Base-by-base conservation (phyloP, 306 rosid genomes). In the Casuarina equisetifolia region DNA sequence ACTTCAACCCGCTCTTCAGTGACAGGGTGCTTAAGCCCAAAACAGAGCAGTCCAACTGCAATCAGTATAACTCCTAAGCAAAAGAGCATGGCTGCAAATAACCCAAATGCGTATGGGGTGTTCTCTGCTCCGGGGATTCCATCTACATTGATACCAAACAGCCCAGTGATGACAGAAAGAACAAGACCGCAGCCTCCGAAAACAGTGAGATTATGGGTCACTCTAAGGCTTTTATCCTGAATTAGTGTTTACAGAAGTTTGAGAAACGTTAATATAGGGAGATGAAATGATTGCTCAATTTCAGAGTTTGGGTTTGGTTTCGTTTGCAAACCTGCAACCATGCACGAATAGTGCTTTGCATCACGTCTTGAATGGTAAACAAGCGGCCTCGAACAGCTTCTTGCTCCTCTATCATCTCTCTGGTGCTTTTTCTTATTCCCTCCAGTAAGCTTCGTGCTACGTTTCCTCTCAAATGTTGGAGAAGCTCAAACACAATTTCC, bases 341-440 rank as follows among this genome's bases (percentile, higher is more conserved):
- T 69, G 99, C 93, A 38, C 97, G 97, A 74, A 95, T 90, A 6
- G 78, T 92, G 86, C 99, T 92, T 84, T 92, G 97, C 97, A 91
- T 90, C 67, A 95, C 99, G 78, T 95, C 97, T 85, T 95, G 97
- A 85, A 95, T 92, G 73, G 97, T 95, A 76, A 95, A 92, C 74
- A 95, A 81, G 74, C 99, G 97, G 35, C 88, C 97, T 12, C 97
- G 96, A 79, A 88, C 99, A 59, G 99, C 97, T 90, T 95, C 99
- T 87, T 95, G 97, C 86, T 95, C 99, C 75, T 91, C 99, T 36
- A 92, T 90, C 97, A 95, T 95, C 79, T 89, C 88, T 78, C 99
- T 84, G 25, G 93, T 88, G 77, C 86, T 81, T 83, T 87, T 91
- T 85, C 82, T 87, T 35, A 86, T 75, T 82, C 82, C 84, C 69